A percentile compares a stretch with the other conserved stretches of the same genome.
Conservation (phyloP, 2,329 filamentous ascomycete genomes). For the Ceratocystis alfenasii region DNA sequence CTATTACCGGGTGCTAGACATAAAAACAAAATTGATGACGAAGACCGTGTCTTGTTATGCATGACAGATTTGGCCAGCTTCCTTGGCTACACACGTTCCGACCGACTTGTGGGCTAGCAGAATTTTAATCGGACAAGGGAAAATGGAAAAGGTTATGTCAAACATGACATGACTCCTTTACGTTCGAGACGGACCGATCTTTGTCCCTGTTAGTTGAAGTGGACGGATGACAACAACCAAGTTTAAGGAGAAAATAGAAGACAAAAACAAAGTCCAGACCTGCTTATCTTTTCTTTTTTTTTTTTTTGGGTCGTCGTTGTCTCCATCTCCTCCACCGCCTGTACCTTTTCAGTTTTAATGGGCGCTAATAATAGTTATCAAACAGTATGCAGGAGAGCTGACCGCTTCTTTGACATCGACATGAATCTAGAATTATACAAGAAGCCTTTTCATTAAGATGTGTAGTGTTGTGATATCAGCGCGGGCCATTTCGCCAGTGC, state of each 20-base stretch:
- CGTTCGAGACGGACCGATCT: conserved; percentile 1
- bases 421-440: background rate
- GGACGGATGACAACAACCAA: background rate
- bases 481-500: background rate
- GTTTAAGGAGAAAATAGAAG: background rate
- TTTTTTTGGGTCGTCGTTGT: background rate
- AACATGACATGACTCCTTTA: conserved; percentile 1
- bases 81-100: background rate
- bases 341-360: background rate
- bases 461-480: background rate
- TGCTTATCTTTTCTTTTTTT: background rate
- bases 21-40: background rate
- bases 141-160: background rate
- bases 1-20: conserved; percentile 2
- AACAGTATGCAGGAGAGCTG: background rate
- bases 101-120: background rate
- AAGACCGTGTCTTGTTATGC: background rate
- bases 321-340: background rate
- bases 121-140: background rate
- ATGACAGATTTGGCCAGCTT: background rate
- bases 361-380: background rate
- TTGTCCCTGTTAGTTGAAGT: background rate
- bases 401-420: background rate
- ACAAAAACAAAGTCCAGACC: background rate
- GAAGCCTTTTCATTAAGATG: background rate